Evolutionary conservation across 2,329 filamentous ascomycete species (phyloP).

Genomic region (Aspergillus ibericus): DNA sequence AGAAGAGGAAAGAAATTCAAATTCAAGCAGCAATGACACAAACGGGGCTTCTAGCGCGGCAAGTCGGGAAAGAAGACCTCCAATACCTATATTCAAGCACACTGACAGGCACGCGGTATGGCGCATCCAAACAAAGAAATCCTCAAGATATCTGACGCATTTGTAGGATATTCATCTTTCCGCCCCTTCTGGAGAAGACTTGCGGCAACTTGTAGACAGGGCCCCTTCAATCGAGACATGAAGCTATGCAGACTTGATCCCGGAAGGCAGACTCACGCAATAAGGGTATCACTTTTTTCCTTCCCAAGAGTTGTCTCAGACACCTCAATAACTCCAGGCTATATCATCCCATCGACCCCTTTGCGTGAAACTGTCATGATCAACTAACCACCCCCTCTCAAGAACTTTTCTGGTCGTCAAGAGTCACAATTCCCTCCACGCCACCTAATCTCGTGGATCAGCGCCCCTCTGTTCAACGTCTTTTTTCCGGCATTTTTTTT

Average conservation of each 20-base stretch:
- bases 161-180: conserved; percentile 28
- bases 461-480: not conserved
- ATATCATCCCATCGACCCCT: conserved; percentile 30
- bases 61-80: conserved; percentile 31
- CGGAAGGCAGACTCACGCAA: conserved; percentile 41
- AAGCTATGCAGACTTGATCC: conserved; percentile 40
- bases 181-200: conserved; percentile 22
- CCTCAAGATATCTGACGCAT: conserved; percentile 33
- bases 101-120: conserved; percentile 20
- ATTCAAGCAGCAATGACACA: conserved; percentile 19
- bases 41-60: conserved; percentile 35
- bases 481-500: conserved; percentile 11
- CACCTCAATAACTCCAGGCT: conserved; percentile 41
- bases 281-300: conserved; percentile 45
- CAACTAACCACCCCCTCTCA: conserved; percentile 23
- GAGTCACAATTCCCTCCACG: conserved; percentile 17
- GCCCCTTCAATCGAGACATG: conserved; percentile 32
- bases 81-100: conserved; percentile 30
- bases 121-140: conserved; percentile 27
- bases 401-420: conserved; percentile 29
- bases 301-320: conserved; percentile 42
- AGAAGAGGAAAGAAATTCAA: conserved; percentile 9
- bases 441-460: not conserved
- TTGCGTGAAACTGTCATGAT: conserved; percentile 33
- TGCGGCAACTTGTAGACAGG: conserved; percentile 30